These are phyloP conservation scores for Laetiporus sulphureus DNA, from an alignment of 1,284 basidiomycete species.

Conservation along the genomic window DNA sequence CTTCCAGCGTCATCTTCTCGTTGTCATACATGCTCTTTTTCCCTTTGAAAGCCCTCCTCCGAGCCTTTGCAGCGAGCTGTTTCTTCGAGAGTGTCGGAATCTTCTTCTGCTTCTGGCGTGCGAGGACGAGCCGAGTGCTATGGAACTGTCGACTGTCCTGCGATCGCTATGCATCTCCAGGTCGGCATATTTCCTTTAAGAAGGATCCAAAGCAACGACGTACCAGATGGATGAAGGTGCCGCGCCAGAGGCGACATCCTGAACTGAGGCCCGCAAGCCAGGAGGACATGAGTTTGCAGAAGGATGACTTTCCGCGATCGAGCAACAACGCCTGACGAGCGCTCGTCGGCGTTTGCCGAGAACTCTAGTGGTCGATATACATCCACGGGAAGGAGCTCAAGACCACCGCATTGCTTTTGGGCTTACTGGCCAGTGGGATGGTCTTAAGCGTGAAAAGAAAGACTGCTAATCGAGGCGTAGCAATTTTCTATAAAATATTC, in stretches of 20 bases:
- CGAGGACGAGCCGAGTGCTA: conserved; percentile 37
- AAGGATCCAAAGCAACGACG: background rate
- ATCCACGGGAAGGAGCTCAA: too few species aligned
- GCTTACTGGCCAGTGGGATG: too few species aligned
- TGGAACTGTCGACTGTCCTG: conserved; percentile 39
- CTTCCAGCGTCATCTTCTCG: conserved; percentile 55
- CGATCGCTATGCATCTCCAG: conserved; percentile 16
- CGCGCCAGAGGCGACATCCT: conserved; percentile 1
- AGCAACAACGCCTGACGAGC: too few species aligned
- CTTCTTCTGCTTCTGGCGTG: conserved; percentile 41
- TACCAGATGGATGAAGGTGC: background rate
- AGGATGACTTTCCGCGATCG: background rate
- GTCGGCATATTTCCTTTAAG: too few species aligned
- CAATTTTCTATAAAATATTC: too few species aligned
- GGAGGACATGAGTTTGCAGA: conserved; percentile 9
- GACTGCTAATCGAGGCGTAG: too few species aligned
- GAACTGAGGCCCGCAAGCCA: conserved; percentile 3
- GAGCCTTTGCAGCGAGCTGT: conserved; percentile 51
- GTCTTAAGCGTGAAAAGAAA: too few species aligned
- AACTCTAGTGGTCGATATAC: too few species aligned
- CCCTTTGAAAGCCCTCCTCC: conserved; percentile 39
- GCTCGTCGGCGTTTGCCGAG: too few species aligned
- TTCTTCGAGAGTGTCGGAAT: conserved; percentile 54
- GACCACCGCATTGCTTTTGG: too few species aligned
- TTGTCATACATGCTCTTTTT: conserved; percentile 41